Conservation (phyloP, 768 basidiomycete species). For the Tephrocybe sp. region DNA sequence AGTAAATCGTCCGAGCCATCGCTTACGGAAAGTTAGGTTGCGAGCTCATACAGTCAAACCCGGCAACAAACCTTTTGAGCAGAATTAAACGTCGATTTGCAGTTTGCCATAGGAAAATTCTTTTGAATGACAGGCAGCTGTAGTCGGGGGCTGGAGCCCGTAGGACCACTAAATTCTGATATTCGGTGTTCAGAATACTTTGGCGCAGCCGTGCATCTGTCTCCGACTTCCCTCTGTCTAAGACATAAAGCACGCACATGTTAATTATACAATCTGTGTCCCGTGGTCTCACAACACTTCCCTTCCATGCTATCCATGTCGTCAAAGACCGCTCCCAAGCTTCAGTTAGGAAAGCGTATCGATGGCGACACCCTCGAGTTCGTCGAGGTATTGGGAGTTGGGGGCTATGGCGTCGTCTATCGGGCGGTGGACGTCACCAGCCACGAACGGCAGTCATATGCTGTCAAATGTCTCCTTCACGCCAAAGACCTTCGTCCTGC, state of each 20-base stretch:
- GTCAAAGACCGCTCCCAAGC: constrained; percentile 29
- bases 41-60: too few relatives aligned
- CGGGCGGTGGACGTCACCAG: constrained; percentile 69
- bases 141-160: too few relatives aligned
- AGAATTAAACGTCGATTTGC: too few relatives aligned
- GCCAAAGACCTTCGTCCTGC: constrained; percentile 45
- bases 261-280: background rate
- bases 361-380: constrained; percentile 83
- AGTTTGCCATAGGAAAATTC: too few relatives aligned
- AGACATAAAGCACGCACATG: constrained; percentile 2
- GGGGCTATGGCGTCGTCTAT: constrained; percentile 96
- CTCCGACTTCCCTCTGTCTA: background rate
- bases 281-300: constrained; percentile 6
- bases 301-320: constrained; percentile 13
- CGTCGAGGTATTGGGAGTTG: constrained; percentile 84
- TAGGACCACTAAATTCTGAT: too few relatives aligned
- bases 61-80: too few relatives aligned
- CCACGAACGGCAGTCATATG: constrained; percentile 59
- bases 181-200: background rate
- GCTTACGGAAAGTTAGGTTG: too few relatives aligned
- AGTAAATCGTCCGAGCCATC: too few relatives aligned
- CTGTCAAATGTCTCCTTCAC: constrained; percentile 88
- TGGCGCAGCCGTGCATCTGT: background rate
- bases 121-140: too few relatives aligned
- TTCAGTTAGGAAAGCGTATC: constrained; percentile 75